Conservation (phyloP, 169 alveolate species). For the Cyclospora cayetanensis region DNA sequence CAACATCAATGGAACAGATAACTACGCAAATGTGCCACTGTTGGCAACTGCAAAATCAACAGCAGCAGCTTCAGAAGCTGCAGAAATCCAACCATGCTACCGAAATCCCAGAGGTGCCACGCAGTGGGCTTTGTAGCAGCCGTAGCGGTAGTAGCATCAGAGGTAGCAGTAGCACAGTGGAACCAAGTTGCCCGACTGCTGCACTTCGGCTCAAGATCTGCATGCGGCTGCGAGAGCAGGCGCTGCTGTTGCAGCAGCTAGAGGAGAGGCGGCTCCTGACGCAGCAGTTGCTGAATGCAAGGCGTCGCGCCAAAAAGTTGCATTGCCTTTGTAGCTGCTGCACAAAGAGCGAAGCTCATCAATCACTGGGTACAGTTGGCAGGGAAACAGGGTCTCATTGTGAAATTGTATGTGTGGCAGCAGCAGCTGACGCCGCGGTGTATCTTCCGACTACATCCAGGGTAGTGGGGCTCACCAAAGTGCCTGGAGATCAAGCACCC, state of each 20-base stretch:
- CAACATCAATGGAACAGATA: not conserved
- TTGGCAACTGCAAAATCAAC: not conserved
- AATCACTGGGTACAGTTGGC: too few relatives aligned
- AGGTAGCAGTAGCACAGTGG: conserved; percentile 3
- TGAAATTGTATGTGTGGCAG: too few relatives aligned
- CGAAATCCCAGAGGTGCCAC: not conserved
- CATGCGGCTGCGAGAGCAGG: conserved; percentile 51
- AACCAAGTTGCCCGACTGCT: conserved; percentile 2
- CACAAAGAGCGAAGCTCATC: not conserved
- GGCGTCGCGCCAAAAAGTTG: not conserved
- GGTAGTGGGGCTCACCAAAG: too few relatives aligned
- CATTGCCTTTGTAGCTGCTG: conserved; percentile 18
- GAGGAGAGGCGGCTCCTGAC: conserved; percentile 17
- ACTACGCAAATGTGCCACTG: too few relatives aligned
- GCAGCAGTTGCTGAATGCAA: conserved; percentile 10
- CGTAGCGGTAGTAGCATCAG: conserved; percentile 18
- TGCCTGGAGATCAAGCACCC: too few relatives aligned
- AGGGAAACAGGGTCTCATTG: too few relatives aligned
- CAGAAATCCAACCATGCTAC: too few relatives aligned
- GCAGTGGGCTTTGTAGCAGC: not conserved
- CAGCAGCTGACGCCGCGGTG: too few relatives aligned
- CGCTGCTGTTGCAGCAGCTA: conserved; percentile 59
- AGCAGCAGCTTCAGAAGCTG: not conserved
- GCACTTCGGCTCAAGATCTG: conserved; percentile 13
- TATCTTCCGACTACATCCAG: too few relatives aligned